A percentile compares a stretch with the other conserved stretches of the same genome.
phyloP scores from a whole-genome alignment of 106 monocot species.

The Dendrobium nobile region DNA sequence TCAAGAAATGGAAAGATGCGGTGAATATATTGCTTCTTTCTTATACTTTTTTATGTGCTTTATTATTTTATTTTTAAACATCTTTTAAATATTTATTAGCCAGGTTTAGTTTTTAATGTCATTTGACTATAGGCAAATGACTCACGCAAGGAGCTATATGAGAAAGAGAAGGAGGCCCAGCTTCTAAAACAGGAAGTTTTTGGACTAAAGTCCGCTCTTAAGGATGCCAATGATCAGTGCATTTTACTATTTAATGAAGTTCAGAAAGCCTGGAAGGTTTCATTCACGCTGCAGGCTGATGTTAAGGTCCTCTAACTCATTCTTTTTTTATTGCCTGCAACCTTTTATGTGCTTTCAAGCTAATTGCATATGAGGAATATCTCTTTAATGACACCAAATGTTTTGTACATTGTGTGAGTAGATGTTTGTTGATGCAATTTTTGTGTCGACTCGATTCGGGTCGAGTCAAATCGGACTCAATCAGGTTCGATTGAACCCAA shows the following conservation, averaged over 20 bases:
- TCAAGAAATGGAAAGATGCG: conserved; percentile 96
- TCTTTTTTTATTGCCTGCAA: neutral
- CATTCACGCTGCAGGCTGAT: conserved; percentile 88
- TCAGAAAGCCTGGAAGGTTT: conserved; percentile 99
- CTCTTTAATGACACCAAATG: too few species aligned
- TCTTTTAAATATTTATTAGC: neutral
- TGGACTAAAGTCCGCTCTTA: conserved; percentile 52
- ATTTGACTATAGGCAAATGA: conserved; percentile 69
- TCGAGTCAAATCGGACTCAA: too few species aligned
- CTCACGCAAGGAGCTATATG: conserved; percentile 75
- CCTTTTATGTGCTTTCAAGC: too few species aligned
- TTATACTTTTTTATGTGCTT: neutral
- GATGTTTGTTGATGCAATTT: too few species aligned
- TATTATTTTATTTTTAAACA: neutral
- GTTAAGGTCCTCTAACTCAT: conserved; percentile 52
- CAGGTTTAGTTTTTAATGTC: conserved; percentile 7
- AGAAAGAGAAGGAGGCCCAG: conserved; percentile 79
- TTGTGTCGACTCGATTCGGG: too few species aligned
- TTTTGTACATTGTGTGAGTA: too few species aligned
- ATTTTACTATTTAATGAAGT: conserved; percentile 91
- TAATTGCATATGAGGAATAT: too few species aligned
- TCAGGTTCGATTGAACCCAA: too few species aligned
- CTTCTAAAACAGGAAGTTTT: conserved; percentile 59
- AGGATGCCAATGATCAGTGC: conserved; percentile 91
- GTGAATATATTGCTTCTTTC: conserved; percentile 25